Base-by-base conservation (phyloP, 345 rosid species). In the Acer yangbiense region DNA sequence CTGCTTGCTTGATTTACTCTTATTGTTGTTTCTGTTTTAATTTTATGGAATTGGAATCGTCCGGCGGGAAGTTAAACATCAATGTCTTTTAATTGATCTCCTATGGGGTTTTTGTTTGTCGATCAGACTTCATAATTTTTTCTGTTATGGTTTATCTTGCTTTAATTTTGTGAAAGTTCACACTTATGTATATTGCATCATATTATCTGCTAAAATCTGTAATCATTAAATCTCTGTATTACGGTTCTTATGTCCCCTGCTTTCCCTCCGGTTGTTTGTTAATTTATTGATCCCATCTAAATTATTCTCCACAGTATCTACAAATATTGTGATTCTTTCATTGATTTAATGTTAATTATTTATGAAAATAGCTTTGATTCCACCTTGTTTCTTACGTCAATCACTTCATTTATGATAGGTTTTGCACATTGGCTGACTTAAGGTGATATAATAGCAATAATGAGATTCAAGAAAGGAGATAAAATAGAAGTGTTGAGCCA, bases 401-500 rank as follows among this genome's bases (percentile, higher is more conserved):
- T 79, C 72, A 14, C 74, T 71, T 76, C 55, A 63, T 69, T 83
- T 16, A 52, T 73, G 20, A 54, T 80, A 77, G 84, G 69, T 74
- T 75, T 78, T 72, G 65, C 17, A 32, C 25, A 9, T 57, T 78
- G 50, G 80, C 21, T 7, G 5, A 67, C 17, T 27, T 48, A 12
- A 3, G 68, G 74, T 46, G 82, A 65, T 43, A 79, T 32, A 79
- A 32, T 74, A 68, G 88, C 41, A 57, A 76, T 8, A 71, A 92
- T 91, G 94, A 89, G 88, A 75, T 87, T 88, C 79, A 88, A 77
- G 81, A 89, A 85, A 77, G 94, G 95, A 72, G 81, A 80, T 73
- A 87, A 84, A 78, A 97, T 94, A 3, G 97, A 92, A 86, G 92
- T 94, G 60, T 80, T 90, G 80, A 87, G 84, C 84, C 86, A 78